Conservation (phyloP, 306 rosid genomes). For the Sphenostylis stenocarpa region DNA sequence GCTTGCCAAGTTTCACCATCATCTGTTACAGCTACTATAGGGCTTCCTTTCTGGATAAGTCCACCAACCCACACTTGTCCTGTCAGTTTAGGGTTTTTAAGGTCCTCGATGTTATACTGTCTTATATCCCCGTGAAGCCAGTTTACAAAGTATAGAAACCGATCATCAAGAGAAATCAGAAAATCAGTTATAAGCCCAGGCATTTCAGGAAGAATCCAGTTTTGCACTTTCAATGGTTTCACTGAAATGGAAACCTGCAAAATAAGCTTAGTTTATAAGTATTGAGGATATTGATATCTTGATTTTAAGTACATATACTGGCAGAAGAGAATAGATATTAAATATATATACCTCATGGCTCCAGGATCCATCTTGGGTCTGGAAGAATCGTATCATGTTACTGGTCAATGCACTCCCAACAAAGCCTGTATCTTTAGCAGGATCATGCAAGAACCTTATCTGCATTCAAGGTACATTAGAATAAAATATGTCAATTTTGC, state of each 20-base stretch:
- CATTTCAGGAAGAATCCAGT: conserved; percentile 96
- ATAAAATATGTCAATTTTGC: conserved; percentile 5
- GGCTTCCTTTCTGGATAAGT: conserved; percentile 75
- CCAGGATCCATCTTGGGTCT: conserved; percentile 77
- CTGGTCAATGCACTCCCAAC: conserved; percentile 88
- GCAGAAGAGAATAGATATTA: not conserved
- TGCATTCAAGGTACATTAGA: conserved; percentile 38
- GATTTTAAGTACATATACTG: not conserved
- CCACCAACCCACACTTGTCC: conserved; percentile 97
- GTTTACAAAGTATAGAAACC: conserved; percentile 80
- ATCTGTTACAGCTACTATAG: conserved; percentile 57
- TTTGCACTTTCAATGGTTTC: conserved; percentile 79
- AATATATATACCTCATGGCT: conserved; percentile 73
- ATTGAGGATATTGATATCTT: not conserved
- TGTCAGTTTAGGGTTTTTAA: conserved; percentile 58
- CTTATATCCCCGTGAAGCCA: conserved; percentile 99
- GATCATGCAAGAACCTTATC: conserved; percentile 92
- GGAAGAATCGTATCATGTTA: conserved; percentile 85
- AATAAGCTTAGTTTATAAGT: conserved; percentile 20
- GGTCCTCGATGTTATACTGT: conserved; percentile 83
- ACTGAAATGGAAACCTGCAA: conserved; percentile 73
- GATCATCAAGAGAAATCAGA: conserved; percentile 87
- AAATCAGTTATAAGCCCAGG: conserved; percentile 94
- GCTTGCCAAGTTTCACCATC: conserved; percentile 73
- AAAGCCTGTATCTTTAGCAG: conserved; percentile 87